Percentiles rank a stretch among this genome's conserved stretches.
phyloP scores from a whole-genome alignment of 371 early-diverging fungal species.

The Parasitella parasitica region DNA sequence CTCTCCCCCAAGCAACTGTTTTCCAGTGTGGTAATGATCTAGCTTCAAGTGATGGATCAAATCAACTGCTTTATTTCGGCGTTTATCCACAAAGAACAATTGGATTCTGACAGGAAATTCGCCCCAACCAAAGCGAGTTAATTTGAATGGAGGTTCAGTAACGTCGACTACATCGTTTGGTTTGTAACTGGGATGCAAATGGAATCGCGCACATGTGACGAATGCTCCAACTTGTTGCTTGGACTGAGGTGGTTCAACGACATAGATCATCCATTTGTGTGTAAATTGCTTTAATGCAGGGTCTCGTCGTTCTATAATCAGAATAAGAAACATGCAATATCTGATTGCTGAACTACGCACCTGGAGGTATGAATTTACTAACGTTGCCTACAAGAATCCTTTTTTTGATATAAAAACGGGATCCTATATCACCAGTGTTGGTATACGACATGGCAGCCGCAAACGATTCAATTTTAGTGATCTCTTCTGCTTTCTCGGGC shows the following conservation, averaged over 20 bases:
- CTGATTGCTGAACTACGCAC: constrained; percentile 21
- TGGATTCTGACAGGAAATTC: constrained; percentile 89
- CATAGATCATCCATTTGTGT: constrained; percentile 92
- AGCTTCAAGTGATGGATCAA: constrained; percentile 82
- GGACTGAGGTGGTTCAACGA: constrained; percentile 60
- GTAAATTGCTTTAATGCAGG: constrained; percentile 60
- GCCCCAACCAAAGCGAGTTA: constrained; percentile 91
- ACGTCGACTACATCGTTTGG: constrained; percentile 88
- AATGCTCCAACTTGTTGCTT: constrained; percentile 62
- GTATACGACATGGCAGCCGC: constrained; percentile 24
- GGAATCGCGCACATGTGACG: constrained; percentile 79
- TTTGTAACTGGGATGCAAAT: constrained; percentile 86
- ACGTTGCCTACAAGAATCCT: constrained; percentile 85
- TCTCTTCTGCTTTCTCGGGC: background rate
- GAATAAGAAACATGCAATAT: background rate
- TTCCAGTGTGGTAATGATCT: constrained; percentile 72
- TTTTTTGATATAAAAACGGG: constrained; percentile 84
- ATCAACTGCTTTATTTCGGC: constrained; percentile 82
- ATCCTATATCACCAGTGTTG: constrained; percentile 53
- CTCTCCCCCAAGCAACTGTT: constrained; percentile 73
- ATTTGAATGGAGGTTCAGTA: constrained; percentile 73
- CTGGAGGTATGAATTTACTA: constrained; percentile 68
- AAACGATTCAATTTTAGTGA: constrained; percentile 25
- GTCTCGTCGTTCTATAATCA: constrained; percentile 57
- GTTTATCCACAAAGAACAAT: constrained; percentile 75